Percentiles rank a stretch among this genome's conserved stretches.
Evolutionary conservation across 176 grass and related monocot species (phyloP).

Genomic region (Leersia perrieri): DNA sequence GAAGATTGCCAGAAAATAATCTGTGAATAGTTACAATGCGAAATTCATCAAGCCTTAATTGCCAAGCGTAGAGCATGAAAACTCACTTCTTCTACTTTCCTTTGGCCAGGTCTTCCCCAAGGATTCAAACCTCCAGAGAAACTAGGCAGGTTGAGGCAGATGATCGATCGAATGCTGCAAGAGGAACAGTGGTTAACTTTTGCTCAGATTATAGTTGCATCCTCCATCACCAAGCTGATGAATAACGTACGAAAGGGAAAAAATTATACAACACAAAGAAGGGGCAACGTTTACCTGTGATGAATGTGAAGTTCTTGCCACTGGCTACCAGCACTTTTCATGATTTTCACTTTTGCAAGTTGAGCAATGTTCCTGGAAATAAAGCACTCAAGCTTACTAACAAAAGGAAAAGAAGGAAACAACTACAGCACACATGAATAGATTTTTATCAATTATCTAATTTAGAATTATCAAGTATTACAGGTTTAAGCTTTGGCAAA

Average conservation of each 20-base stretch:
- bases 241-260: constrained; percentile 3
- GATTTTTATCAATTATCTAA: constrained; percentile 14
- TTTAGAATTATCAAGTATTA: constrained; percentile 12
- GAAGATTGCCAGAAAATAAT: background rate
- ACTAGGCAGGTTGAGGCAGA: constrained; percentile 73
- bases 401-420: background rate
- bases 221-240: background rate
- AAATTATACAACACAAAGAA: background rate
- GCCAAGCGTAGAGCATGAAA: background rate
- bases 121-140: constrained; percentile 78
- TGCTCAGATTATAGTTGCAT: constrained; percentile 9
- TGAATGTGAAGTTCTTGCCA: constrained; percentile 84
- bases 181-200: background rate
- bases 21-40: background rate
- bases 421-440: background rate
- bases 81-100: constrained; percentile 47
- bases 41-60: background rate
- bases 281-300: constrained; percentile 49
- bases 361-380: constrained; percentile 85
- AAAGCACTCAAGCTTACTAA: constrained; percentile 26
- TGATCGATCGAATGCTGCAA: constrained; percentile 67
- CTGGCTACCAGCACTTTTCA: constrained; percentile 59
- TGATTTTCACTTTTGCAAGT: constrained; percentile 82
- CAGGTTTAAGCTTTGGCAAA: background rate
- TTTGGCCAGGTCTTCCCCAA: constrained; percentile 54